Percentiles rank a stretch among this genome's conserved stretches.
Conservation (phyloP, 345 rosid genomes). For the Dimocarpus longan region DNA sequence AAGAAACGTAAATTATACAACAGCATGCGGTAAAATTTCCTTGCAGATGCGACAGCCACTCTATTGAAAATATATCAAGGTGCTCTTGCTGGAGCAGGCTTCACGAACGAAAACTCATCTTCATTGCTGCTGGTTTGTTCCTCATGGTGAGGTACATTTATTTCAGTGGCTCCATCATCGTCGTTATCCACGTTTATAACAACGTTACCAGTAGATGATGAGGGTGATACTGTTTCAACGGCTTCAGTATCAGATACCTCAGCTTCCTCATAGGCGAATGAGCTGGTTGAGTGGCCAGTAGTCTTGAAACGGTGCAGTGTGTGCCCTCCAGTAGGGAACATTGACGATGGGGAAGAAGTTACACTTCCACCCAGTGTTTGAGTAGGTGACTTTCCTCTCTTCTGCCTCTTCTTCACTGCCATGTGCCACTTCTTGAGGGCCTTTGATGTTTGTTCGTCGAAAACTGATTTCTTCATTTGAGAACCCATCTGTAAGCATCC, state of each 20-base stretch:
- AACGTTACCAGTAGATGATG: constrained; percentile 33
- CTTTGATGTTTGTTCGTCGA: constrained; percentile 90
- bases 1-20: constrained; percentile 7
- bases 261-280: constrained; percentile 43
- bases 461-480: constrained; percentile 80
- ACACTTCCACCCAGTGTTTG: constrained; percentile 51
- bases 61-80: constrained; percentile 16
- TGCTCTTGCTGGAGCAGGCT: constrained; percentile 43
- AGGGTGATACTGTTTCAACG: constrained; percentile 58
- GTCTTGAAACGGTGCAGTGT: constrained; percentile 72
- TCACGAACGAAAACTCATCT: constrained; percentile 71
- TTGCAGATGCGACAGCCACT: not conserved
- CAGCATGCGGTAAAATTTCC: not conserved
- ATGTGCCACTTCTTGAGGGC: constrained; percentile 92
- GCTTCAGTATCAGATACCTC: constrained; percentile 67
- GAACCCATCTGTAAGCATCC: constrained; percentile 77
- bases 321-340: constrained; percentile 34
- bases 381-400: constrained; percentile 54
- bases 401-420: constrained; percentile 67
- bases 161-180: constrained; percentile 34
- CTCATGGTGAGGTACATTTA: constrained; percentile 31
- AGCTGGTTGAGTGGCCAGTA: constrained; percentile 69
- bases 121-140: constrained; percentile 33
- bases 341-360: constrained; percentile 44
- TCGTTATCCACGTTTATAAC: constrained; percentile 37